phyloP scores from a whole-genome alignment of 805 yeast species.

The Ogataea ganodermae region DNA sequence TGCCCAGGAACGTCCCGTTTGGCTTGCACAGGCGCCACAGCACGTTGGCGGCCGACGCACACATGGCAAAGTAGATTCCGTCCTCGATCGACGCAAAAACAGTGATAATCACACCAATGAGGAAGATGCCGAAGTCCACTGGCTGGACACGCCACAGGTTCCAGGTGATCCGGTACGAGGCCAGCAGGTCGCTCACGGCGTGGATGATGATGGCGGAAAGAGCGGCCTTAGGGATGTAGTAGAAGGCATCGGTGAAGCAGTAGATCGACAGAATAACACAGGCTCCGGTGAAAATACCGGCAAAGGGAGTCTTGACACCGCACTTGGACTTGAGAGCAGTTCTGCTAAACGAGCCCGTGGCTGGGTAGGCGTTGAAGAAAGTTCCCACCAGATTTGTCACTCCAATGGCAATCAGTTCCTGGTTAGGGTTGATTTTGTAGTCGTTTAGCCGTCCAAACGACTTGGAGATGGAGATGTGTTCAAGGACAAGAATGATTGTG shows the following conservation, averaged over 20 bases:
- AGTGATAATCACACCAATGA: slow-evolving; percentile 71
- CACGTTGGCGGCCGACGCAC: slow-evolving; percentile 76
- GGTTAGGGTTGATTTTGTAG: slow-evolving; percentile 88
- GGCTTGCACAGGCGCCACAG: slow-evolving; percentile 80
- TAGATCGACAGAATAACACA: slow-evolving; percentile 87
- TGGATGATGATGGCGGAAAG: slow-evolving; percentile 87
- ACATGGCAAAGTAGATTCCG: slow-evolving; percentile 89
- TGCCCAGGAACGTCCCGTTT: slow-evolving; percentile 79
- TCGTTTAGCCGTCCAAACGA: slow-evolving; percentile 92
- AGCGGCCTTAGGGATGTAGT: slow-evolving; percentile 87
- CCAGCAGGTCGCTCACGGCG: slow-evolving; percentile 84
- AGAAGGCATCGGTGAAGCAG: slow-evolving; percentile 80
- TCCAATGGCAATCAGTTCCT: slow-evolving; percentile 92
- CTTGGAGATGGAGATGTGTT: slow-evolving; percentile 91
- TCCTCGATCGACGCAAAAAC: slow-evolving; percentile 79
- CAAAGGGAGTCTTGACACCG: slow-evolving; percentile 92
- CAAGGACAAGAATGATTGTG: slow-evolving; percentile 76
- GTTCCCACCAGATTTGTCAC: slow-evolving; percentile 88
- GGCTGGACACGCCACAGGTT: slow-evolving; percentile 75
- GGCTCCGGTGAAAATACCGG: slow-evolving; percentile 87
- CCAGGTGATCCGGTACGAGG: slow-evolving; percentile 67
- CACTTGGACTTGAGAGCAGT: slow-evolving; percentile 93
- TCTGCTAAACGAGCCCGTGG: slow-evolving; percentile 94
- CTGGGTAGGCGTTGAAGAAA: slow-evolving; percentile 90
- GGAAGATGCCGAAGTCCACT: slow-evolving; percentile 68